phyloP scores from a whole-genome alignment of 192 early-diverging fungal genomes.

The Backusella mclennaniae region DNA sequence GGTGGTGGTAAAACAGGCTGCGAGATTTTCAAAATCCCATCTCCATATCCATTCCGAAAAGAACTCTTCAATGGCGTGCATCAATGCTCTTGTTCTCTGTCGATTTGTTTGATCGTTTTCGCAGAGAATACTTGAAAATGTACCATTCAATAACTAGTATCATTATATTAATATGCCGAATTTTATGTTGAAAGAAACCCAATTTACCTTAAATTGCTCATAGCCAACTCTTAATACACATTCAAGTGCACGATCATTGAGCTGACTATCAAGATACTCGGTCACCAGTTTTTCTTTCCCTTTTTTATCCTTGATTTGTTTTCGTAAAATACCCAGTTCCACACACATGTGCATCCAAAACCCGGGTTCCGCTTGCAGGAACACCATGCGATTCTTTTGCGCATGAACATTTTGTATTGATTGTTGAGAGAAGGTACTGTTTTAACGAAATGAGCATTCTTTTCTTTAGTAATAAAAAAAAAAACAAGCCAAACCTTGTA shows the following conservation, averaged over 20 bases:
- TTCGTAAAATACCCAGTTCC: constrained; percentile 20
- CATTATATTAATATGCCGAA: too few relatives aligned
- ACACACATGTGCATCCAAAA: constrained; percentile 63
- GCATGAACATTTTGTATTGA: constrained; percentile 58
- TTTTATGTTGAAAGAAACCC: not conserved
- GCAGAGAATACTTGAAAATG: constrained; percentile 29
- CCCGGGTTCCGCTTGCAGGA: constrained; percentile 55
- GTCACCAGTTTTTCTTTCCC: constrained; percentile 49
- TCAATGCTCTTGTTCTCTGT: constrained; percentile 29
- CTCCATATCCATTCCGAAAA: constrained; percentile 58
- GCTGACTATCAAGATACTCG: constrained; percentile 52
- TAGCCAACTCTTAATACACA: constrained; percentile 50
- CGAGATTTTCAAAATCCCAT: constrained; percentile 53
- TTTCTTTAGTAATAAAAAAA: not conserved
- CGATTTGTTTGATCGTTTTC: constrained; percentile 24
- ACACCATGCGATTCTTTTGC: constrained; percentile 57
- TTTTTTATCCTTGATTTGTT: constrained; percentile 45
- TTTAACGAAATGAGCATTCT: not conserved
- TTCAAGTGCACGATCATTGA: constrained; percentile 48
- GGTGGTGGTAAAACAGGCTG: constrained; percentile 25
- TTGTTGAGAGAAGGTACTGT: constrained; percentile 51
- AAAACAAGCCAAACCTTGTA: constrained; percentile 41
- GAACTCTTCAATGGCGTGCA: constrained; percentile 53
- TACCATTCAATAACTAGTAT: constrained; percentile 30
- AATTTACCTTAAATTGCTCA: constrained; percentile 50